Conservation (phyloP, 164 flowering plant genomes). For the Vitis cinerea region DNA sequence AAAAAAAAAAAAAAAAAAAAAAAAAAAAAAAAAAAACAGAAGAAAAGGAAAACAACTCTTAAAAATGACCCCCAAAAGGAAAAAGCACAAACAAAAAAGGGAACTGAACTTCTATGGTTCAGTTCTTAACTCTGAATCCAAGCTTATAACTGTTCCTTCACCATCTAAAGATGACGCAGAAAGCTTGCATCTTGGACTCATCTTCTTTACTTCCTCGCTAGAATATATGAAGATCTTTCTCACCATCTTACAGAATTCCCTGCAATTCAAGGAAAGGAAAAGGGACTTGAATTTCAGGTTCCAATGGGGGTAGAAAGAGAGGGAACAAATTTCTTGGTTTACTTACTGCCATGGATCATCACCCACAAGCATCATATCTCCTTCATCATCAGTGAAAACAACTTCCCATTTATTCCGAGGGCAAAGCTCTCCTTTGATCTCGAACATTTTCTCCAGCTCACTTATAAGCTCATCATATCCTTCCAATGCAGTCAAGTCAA, state of each 20-base stretch:
- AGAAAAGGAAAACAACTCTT: too few relatives aligned
- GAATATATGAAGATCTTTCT: conserved; percentile 51
- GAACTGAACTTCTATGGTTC: conserved; percentile 19
- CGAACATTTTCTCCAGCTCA: conserved; percentile 76
- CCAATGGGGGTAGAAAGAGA: background rate
- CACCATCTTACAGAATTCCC: conserved; percentile 68
- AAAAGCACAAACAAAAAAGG: background rate
- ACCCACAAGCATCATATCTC: conserved; percentile 87
- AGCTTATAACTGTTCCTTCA: conserved; percentile 38
- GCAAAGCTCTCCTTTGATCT: conserved; percentile 65
- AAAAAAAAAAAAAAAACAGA: background rate
- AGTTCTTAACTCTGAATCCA: conserved; percentile 42
- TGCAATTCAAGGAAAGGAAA: conserved; percentile 16
- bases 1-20: background rate
- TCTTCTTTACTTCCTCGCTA: conserved; percentile 55
- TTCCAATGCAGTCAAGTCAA: conserved; percentile 53
- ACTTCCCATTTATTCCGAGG: conserved; percentile 56
- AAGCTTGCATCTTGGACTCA: conserved; percentile 40
- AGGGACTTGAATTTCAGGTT: background rate
- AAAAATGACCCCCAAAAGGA: too few relatives aligned
- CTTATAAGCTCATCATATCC: conserved; percentile 54
- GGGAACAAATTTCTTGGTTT: background rate
- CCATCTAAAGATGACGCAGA: conserved; percentile 33
- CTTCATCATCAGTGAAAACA: conserved; percentile 76
- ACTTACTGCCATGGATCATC: conserved; percentile 91